Evolutionary conservation across 768 basidiomycete genomes (phyloP).

Genomic region (Suillus variegatus): DNA sequence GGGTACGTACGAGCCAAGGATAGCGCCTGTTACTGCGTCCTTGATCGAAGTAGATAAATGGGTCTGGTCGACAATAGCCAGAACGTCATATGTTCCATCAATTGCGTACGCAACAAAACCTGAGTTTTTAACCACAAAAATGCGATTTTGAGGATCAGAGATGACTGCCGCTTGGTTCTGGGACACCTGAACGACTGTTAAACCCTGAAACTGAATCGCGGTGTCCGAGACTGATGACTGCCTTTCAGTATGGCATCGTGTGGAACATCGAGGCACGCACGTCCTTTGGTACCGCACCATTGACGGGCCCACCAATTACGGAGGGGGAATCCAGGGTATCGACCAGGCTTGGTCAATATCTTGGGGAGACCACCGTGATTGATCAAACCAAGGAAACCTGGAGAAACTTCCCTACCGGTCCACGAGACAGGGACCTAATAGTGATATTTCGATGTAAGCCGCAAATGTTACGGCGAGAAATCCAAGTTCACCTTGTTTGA

Average conservation of each 20-base stretch:
- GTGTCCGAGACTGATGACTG: slow-evolving; percentile 68
- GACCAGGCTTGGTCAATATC: slow-evolving; percentile 70
- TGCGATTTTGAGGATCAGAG: slow-evolving; percentile 75
- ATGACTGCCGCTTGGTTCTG: slow-evolving; percentile 83
- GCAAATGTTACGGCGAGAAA: background rate
- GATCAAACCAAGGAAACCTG: slow-evolving; percentile 72
- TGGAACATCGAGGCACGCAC: slow-evolving; percentile 41
- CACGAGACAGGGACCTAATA: slow-evolving; percentile 59
- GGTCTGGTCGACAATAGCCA: slow-evolving; percentile 83
- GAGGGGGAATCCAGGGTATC: slow-evolving; percentile 74
- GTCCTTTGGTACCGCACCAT: slow-evolving; percentile 69
- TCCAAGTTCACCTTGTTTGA: slow-evolving; percentile 56
- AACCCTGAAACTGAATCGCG: slow-evolving; percentile 76
- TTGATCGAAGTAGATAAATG: slow-evolving; percentile 63
- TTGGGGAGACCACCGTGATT: slow-evolving; percentile 85
- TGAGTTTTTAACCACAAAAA: slow-evolving; percentile 78
- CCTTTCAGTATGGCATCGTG: background rate
- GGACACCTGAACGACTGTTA: slow-evolving; percentile 85
- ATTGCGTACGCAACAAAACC: slow-evolving; percentile 80
- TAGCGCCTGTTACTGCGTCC: slow-evolving; percentile 61
- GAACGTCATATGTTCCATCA: slow-evolving; percentile 75
- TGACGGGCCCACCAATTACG: slow-evolving; percentile 84
- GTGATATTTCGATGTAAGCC: background rate
- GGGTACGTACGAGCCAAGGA: slow-evolving; percentile 53
- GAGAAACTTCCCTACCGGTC: slow-evolving; percentile 71